Percentiles rank a stretch among this genome's conserved stretches.
Conservation (phyloP, 805 yeast species). For the Starmerella bombi region DNA sequence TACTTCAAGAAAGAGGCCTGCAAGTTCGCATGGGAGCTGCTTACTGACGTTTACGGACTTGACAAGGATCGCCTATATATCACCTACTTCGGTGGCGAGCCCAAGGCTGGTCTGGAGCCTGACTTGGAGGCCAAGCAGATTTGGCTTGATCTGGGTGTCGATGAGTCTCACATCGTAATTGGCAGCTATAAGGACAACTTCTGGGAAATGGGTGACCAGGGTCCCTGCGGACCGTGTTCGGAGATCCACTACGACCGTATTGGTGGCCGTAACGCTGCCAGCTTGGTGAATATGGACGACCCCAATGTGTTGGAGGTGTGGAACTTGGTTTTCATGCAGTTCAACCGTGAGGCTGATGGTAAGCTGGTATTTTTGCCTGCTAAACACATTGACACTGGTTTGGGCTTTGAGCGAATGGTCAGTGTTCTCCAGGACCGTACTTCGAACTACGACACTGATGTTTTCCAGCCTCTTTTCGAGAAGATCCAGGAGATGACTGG, state of each 20-base stretch:
- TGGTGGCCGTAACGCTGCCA: conserved; percentile 93
- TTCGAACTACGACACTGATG: conserved; percentile 96
- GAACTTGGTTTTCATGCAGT: conserved; percentile 96
- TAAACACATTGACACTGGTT: conserved; percentile 93
- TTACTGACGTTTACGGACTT: conserved; percentile 74
- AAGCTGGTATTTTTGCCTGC: conserved; percentile 75
- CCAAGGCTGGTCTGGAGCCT: conserved; percentile 66
- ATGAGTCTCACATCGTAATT: conserved; percentile 83
- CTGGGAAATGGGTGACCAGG: conserved; percentile 99
- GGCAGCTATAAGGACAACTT: conserved; percentile 86
- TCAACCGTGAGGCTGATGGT: conserved; percentile 82
- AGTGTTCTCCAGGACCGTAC: conserved; percentile 80
- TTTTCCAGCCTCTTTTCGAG: conserved; percentile 75
- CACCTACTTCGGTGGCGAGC: conserved; percentile 93
- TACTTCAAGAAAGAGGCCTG: conserved; percentile 94
- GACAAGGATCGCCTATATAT: conserved; percentile 74
- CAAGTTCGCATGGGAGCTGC: conserved; percentile 75
- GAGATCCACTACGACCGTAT: conserved; percentile 96
- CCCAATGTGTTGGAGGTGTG: conserved; percentile 96
- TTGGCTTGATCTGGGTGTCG: conserved; percentile 81
- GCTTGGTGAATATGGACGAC: conserved; percentile 87
- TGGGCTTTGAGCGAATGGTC: conserved; percentile 97
- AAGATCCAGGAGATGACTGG: conserved; percentile 88
- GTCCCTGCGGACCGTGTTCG: conserved; percentile 99
- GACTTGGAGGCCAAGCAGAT: conserved; percentile 83